These are phyloP conservation scores for Ormosia emarginata DNA, from an alignment of 306 rosid species.

Conservation along the genomic window DNA sequence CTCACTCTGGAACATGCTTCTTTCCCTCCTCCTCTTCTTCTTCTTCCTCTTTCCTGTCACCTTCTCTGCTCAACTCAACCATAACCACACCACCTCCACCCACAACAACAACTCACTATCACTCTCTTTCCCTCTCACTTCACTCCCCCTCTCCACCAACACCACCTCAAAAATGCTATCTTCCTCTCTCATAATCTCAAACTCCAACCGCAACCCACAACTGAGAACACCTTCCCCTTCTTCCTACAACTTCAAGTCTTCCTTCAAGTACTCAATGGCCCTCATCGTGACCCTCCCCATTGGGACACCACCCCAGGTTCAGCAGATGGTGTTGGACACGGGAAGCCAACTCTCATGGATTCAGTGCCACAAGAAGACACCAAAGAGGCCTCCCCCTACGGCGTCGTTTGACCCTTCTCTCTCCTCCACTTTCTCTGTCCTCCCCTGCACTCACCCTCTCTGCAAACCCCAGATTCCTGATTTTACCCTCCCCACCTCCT, in stretches of 20 bases:
- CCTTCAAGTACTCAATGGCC: slow-evolving; percentile 64
- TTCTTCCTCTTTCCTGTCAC: not conserved
- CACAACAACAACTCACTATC: slow-evolving; percentile 24
- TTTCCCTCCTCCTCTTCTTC: not conserved
- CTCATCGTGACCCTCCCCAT: slow-evolving; percentile 66
- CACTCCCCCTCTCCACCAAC: slow-evolving; percentile 33
- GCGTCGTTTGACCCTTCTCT: slow-evolving; percentile 80
- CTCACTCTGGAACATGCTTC: not conserved
- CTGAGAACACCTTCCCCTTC: slow-evolving; percentile 16
- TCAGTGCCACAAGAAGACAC: slow-evolving; percentile 57
- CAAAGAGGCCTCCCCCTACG: slow-evolving; percentile 22
- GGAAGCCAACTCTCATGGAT: slow-evolving; percentile 93
- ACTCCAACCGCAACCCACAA: slow-evolving; percentile 3
- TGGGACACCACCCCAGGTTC: slow-evolving; percentile 85
- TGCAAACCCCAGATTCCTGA: slow-evolving; percentile 91
- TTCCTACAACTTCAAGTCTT: slow-evolving; percentile 43
- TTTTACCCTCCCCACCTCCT: slow-evolving; percentile 85
- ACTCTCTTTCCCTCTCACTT: slow-evolving; percentile 50
- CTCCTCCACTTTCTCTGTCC: slow-evolving; percentile 82
- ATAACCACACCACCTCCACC: not conserved
- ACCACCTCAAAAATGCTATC: slow-evolving; percentile 16
- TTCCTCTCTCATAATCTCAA: slow-evolving; percentile 24
- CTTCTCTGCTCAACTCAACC: slow-evolving; percentile 1
- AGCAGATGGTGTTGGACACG: slow-evolving; percentile 72
- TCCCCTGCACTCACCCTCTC: slow-evolving; percentile 73